Conservation (phyloP, 768 basidiomycete species). For the Flagelloscypha sp. region DNA sequence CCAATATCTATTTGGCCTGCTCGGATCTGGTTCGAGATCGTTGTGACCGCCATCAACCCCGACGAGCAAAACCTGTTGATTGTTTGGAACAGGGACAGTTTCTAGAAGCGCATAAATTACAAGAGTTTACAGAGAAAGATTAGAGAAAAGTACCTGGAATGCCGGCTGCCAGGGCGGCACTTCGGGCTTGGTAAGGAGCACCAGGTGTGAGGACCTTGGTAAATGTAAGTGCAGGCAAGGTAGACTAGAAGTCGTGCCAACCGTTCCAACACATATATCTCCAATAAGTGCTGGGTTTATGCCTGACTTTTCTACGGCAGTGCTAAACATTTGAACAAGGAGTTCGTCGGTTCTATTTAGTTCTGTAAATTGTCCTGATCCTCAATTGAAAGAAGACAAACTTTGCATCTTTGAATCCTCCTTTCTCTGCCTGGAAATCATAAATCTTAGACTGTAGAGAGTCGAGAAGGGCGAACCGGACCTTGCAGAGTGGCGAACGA, state of each 20-base stretch:
- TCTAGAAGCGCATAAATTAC: no score
- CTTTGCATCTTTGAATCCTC: slow-evolving; percentile 63
- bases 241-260: no score
- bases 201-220: slow-evolving; percentile 60
- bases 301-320: slow-evolving; percentile 43
- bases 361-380: no score
- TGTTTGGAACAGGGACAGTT: no score
- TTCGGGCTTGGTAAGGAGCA: slow-evolving; percentile 61
- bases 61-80: slow-evolving; percentile 80
- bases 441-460: no score
- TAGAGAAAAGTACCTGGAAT: slow-evolving; percentile 71
- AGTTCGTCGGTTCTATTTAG: slow-evolving; percentile 62
- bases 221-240: no score
- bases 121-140: no score
- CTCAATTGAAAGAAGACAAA: no score
- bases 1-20: slow-evolving; percentile 77
- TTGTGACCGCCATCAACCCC: slow-evolving; percentile 78
- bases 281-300: slow-evolving; percentile 60
- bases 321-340: slow-evolving; percentile 67
- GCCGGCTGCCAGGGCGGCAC: slow-evolving; percentile 72
- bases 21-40: slow-evolving; percentile 67
- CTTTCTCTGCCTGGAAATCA: no score
- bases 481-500: slow-evolving; percentile 67
- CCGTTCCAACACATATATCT: slow-evolving; percentile 76
- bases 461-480: no score